Conservation (phyloP, 345 rosid genomes). For the Stellera chamaejasme region DNA sequence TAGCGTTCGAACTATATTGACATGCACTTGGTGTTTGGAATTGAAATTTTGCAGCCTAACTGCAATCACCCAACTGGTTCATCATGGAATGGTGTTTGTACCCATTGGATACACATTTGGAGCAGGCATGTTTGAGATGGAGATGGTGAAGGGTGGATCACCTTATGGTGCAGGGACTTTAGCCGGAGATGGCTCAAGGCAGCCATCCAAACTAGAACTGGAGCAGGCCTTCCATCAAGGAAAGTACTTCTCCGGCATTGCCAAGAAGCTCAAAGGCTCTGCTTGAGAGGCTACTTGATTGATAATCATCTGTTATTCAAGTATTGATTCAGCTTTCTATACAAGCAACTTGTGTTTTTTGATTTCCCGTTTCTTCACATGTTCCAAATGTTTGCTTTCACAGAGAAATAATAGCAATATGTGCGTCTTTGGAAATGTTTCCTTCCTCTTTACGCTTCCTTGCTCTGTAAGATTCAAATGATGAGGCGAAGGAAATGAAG, state of each 20-base stretch:
- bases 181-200: slow-evolving; percentile 66
- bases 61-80: slow-evolving; percentile 63
- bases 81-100: slow-evolving; percentile 69
- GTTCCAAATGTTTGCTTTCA: slow-evolving; percentile 1
- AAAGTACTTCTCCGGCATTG: slow-evolving; percentile 46
- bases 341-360: neutral
- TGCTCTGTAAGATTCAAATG: too few species aligned
- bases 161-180: slow-evolving; percentile 76
- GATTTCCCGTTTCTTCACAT: neutral
- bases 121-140: slow-evolving; percentile 70
- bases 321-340: slow-evolving; percentile 1
- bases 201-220: slow-evolving; percentile 55
- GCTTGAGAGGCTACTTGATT: slow-evolving; percentile 20
- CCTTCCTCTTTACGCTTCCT: too few species aligned
- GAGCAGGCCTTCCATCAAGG: slow-evolving; percentile 71
- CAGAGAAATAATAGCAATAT: slow-evolving; percentile 1
- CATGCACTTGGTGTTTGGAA: neutral
- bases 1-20: neutral
- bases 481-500: too few species aligned
- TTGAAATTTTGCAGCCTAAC: slow-evolving; percentile 37
- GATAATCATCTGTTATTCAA: neutral
- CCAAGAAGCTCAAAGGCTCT: slow-evolving; percentile 49
- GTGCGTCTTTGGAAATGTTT: too few species aligned
- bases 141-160: slow-evolving; percentile 58
- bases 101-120: slow-evolving; percentile 68